Conservation (phyloP, 2,329 filamentous ascomycete species). For the Tolypocladium capitatum region DNA sequence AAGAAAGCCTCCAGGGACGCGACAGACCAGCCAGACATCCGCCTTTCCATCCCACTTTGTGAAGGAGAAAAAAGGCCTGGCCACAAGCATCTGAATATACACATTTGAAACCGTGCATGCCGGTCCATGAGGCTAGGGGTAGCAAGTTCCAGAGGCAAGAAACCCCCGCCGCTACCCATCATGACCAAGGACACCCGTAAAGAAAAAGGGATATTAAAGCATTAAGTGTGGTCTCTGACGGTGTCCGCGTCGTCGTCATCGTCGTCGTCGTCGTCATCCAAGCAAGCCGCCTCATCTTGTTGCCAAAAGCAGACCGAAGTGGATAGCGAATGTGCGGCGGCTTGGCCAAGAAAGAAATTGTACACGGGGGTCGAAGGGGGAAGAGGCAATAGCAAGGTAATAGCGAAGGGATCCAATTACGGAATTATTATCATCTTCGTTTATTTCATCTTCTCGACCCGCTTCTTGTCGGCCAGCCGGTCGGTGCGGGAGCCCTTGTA, state of each 20-base stretch:
- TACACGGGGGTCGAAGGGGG: not conserved
- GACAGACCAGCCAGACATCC: not conserved
- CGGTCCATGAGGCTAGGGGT: not conserved
- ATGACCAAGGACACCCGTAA: not conserved
- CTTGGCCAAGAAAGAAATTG: not conserved
- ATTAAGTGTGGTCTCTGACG: not conserved
- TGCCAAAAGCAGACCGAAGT: not conserved
- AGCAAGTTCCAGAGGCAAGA: not conserved
- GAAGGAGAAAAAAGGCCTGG: not conserved
- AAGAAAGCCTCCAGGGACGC: not conserved
- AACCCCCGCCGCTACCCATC: not conserved
- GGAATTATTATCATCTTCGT: slow-evolving; percentile 3
- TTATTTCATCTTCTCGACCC: slow-evolving; percentile 11
- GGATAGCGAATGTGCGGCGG: not conserved
- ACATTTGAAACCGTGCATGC: not conserved
- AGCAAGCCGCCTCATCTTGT: not conserved
- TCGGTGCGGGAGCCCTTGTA: slow-evolving; percentile 53
- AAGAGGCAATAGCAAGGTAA: too few species aligned
- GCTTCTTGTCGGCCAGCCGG: slow-evolving; percentile 26
- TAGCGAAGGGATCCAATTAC: not conserved
- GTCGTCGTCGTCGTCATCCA: not conserved
- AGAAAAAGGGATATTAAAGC: not conserved
- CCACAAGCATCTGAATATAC: not conserved
- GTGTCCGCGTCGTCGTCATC: not conserved
- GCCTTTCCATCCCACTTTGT: not conserved